Evolutionary conservation across 1,139 yeast genomes (phyloP).

Genomic region (Casaregolazyma suthepensis): DNA sequence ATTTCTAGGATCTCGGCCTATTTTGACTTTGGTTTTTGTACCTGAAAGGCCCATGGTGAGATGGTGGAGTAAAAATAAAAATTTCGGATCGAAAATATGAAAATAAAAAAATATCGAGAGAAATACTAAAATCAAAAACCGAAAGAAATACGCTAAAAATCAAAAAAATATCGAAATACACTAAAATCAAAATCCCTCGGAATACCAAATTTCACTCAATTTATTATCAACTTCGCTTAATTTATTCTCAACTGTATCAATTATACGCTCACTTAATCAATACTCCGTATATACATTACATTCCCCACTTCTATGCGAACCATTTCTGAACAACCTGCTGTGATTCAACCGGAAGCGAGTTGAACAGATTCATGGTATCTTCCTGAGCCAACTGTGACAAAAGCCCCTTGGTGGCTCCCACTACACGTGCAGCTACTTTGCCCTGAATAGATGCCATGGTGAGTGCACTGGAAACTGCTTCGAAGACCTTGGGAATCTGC

Average conservation of each 20-base stretch:
- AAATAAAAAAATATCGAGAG: not conserved
- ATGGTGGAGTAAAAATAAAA: conserved; percentile 1
- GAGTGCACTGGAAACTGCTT: conserved; percentile 71
- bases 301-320: conserved; percentile 17
- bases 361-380: conserved; percentile 61
- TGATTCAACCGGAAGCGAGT: conserved; percentile 56
- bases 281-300: not conserved
- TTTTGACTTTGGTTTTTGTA: conserved; percentile 70
- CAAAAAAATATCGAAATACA: too few relatives aligned
- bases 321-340: conserved; percentile 52
- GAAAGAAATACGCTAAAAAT: not conserved
- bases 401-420: conserved; percentile 46
- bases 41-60: conserved; percentile 82
- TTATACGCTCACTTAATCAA: not conserved
- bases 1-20: conserved; percentile 90
- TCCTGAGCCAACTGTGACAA: conserved; percentile 45
- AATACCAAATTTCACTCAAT: too few relatives aligned
- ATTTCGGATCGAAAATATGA: not conserved
- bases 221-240: too few relatives aligned
- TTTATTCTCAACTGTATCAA: not conserved
- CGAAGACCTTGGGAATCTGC: conserved; percentile 62
- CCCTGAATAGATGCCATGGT: conserved; percentile 64
- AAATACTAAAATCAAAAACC: not conserved
- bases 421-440: conserved; percentile 58
- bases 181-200: too few relatives aligned